Conservation (phyloP, 805 yeast genomes). For the Nakazawaea wyomingensis region DNA sequence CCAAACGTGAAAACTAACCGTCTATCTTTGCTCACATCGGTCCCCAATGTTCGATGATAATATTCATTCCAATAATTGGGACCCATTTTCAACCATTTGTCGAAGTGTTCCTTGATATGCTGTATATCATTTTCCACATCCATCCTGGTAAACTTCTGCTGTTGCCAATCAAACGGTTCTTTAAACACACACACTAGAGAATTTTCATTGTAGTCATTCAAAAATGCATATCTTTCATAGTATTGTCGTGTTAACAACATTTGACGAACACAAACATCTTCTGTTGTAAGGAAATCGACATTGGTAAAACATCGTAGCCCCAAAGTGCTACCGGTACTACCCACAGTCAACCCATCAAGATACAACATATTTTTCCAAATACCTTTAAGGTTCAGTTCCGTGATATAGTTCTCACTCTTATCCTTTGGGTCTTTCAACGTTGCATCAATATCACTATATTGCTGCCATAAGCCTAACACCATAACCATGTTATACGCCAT, state of each 20-base stretch:
- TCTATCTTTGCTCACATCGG: neutral
- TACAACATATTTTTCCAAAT: conserved; percentile 10
- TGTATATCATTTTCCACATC: conserved; percentile 5
- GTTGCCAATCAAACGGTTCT: neutral
- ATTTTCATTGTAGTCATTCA: neutral
- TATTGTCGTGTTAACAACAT: conserved; percentile 1
- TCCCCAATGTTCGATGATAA: neutral
- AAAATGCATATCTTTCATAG: neutral
- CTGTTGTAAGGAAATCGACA: neutral
- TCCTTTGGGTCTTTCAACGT: conserved; percentile 3
- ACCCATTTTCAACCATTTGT: neutral
- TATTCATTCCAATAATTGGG: conserved; percentile 7
- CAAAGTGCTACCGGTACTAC: neutral
- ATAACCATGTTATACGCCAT: conserved; percentile 6
- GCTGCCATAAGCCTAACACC: conserved; percentile 10
- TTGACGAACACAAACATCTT: neutral
- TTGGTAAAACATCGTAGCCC: neutral
- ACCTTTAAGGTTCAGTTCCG: neutral
- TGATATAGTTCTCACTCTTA: conserved; percentile 2
- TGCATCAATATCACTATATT: conserved; percentile 6
- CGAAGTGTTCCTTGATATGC: neutral
- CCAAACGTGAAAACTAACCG: conserved; percentile 1
- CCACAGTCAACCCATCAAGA: neutral
- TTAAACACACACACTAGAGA: conserved; percentile 1
- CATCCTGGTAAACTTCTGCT: conserved; percentile 4